These are phyloP conservation scores for Monosporascus sp. DNA, from an alignment of 2,329 filamentous ascomycete species.

Conservation along the genomic window DNA sequence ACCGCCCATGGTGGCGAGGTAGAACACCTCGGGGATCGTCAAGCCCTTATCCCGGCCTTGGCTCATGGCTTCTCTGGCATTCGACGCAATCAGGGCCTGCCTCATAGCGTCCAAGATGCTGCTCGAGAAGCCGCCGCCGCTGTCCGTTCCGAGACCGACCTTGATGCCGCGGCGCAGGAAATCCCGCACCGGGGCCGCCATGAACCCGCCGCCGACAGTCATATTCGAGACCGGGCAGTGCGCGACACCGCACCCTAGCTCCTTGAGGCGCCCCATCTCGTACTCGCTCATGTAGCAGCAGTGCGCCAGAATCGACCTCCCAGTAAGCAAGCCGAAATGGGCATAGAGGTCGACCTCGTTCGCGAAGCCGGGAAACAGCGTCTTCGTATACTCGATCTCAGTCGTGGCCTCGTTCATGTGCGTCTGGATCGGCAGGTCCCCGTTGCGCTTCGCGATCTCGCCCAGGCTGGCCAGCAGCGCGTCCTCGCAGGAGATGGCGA, in stretches of 20 bases:
- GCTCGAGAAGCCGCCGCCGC: slow-evolving; percentile 56
- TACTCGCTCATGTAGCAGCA: slow-evolving; percentile 57
- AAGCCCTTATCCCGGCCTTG: slow-evolving; percentile 38
- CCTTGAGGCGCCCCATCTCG: slow-evolving; percentile 44
- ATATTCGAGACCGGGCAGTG: slow-evolving; percentile 63
- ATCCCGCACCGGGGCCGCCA: slow-evolving; percentile 54
- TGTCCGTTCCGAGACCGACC: slow-evolving; percentile 62
- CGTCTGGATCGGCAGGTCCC: slow-evolving; percentile 54
- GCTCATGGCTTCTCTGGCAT: slow-evolving; percentile 39
- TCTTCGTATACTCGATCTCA: slow-evolving; percentile 50
- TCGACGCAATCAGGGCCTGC: slow-evolving; percentile 51
- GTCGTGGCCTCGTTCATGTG: slow-evolving; percentile 62
- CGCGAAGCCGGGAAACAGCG: slow-evolving; percentile 50
- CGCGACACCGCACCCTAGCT: slow-evolving; percentile 51
- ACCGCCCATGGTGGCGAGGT: slow-evolving; percentile 56
- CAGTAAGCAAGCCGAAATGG: slow-evolving; percentile 47
- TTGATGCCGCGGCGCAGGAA: slow-evolving; percentile 55
- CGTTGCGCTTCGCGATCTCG: slow-evolving; percentile 41
- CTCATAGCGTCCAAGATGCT: slow-evolving; percentile 55
- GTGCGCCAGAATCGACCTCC: slow-evolving; percentile 58
- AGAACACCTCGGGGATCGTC: slow-evolving; percentile 49
- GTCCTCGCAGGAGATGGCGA: slow-evolving; percentile 55
- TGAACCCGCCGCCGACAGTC: slow-evolving; percentile 56
- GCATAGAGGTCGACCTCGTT: slow-evolving; percentile 58
- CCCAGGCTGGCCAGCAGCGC: slow-evolving; percentile 52